Evolutionary conservation across 2,329 filamentous ascomycete genomes (phyloP).

Genomic region (Emergomyces africanus): DNA sequence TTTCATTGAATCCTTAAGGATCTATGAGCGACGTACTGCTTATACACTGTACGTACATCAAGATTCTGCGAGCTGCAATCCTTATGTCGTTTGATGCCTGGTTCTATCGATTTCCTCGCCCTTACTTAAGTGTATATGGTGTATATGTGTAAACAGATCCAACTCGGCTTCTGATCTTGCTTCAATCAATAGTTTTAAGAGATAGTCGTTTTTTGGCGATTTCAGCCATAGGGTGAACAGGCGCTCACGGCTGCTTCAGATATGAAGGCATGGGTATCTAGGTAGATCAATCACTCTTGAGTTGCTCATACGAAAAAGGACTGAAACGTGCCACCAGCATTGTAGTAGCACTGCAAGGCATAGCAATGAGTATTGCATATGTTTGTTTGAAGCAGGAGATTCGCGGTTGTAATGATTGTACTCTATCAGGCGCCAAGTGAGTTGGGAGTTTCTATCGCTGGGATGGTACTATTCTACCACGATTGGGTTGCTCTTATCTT

Average conservation of each 20-base stretch:
- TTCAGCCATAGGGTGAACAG: background rate
- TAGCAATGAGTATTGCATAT: background rate
- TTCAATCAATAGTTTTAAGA: background rate
- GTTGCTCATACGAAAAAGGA: background rate
- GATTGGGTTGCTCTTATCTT: background rate
- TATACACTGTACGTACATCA: too few species aligned
- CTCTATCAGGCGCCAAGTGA: background rate
- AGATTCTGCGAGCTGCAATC: too few species aligned
- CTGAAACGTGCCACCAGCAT: background rate
- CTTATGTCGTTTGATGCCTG: too few species aligned
- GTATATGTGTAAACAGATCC: too few species aligned
- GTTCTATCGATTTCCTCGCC: too few species aligned
- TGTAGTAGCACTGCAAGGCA: background rate
- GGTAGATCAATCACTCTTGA: background rate
- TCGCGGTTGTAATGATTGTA: background rate
- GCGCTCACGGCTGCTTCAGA: background rate
- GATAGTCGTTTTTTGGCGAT: background rate
- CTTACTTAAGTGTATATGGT: too few species aligned
- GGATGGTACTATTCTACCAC: background rate
- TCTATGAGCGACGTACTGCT: too few species aligned
- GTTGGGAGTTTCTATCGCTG: background rate
- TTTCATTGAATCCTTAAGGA: too few species aligned
- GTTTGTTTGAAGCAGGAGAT: background rate
- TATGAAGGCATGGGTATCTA: background rate
- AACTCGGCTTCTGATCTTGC: too few species aligned